A percentile compares a stretch with the other conserved stretches of the same genome.
phyloP scores from a whole-genome alignment of 2,329 filamentous ascomycete genomes.

The Didymella pinodella region DNA sequence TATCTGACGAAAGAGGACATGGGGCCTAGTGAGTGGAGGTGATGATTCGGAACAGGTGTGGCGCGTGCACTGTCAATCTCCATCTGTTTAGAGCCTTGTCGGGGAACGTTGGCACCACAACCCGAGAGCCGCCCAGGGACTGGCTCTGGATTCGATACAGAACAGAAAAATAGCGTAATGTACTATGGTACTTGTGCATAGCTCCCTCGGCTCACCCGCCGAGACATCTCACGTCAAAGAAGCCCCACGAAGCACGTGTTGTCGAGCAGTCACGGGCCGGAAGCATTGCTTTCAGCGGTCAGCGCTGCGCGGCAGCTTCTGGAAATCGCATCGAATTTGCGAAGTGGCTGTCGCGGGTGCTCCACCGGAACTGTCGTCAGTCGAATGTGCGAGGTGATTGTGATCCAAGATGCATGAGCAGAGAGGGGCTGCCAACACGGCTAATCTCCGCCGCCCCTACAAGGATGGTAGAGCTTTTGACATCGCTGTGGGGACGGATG shows the following conservation, averaged over 20 bases:
- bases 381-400: slow-evolving; percentile 17
- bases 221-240: slow-evolving; percentile 28
- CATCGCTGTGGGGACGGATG: slow-evolving; percentile 19
- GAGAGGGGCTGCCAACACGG: slow-evolving; percentile 23
- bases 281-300: slow-evolving; percentile 28
- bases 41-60: slow-evolving; percentile 25
- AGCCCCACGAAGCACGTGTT: slow-evolving; percentile 30
- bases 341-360: slow-evolving; percentile 17
- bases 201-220: slow-evolving; percentile 19
- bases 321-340: slow-evolving; percentile 26
- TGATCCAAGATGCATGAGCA: slow-evolving; percentile 21
- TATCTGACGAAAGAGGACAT: slow-evolving; percentile 30
- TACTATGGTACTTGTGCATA: slow-evolving; percentile 25
- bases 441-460: slow-evolving; percentile 23
- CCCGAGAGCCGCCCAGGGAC: slow-evolving; percentile 32
- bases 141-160: slow-evolving; percentile 18
- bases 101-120: slow-evolving; percentile 29
- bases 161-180: slow-evolving; percentile 26
- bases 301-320: slow-evolving; percentile 28
- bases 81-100: slow-evolving; percentile 31
- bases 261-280: slow-evolving; percentile 18
- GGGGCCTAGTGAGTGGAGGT: slow-evolving; percentile 31
- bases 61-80: slow-evolving; percentile 35
- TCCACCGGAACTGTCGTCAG: slow-evolving; percentile 17
- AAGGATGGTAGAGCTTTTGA: slow-evolving; percentile 12